Conservation (phyloP, 148 eudicot species). For the Chenopodium quinoa region DNA sequence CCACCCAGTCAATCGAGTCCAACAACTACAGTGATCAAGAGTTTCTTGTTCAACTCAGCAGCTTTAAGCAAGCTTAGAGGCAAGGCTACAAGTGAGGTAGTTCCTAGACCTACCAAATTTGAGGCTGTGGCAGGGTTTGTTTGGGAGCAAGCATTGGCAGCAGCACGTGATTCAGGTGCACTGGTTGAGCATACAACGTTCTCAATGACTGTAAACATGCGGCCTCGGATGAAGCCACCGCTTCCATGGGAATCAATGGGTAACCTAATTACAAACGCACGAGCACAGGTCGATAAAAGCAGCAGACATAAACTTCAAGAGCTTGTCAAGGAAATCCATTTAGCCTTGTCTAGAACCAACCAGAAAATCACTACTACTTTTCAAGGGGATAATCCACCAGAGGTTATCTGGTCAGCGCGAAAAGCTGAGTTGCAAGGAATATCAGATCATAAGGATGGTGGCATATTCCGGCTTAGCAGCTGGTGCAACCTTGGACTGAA, state of each 20-base stretch:
- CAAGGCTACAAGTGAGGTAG: neutral
- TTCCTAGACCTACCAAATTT: neutral
- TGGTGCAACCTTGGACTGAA: slow-evolving; percentile 22
- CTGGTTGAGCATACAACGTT: neutral
- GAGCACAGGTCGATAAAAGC: neutral
- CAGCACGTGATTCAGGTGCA: neutral
- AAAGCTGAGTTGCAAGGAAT: slow-evolving; percentile 5
- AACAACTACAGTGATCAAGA: neutral
- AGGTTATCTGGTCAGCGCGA: neutral
- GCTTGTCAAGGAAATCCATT: slow-evolving; percentile 14
- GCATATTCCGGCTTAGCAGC: slow-evolving; percentile 1
- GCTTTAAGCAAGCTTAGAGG: neutral
- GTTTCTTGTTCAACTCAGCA: neutral
- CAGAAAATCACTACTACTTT: neutral
- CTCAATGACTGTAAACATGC: slow-evolving; percentile 12
- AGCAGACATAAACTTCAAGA: neutral
- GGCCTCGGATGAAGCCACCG: neutral
- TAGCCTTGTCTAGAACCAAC: neutral
- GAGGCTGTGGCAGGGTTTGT: neutral
- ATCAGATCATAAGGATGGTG: slow-evolving; percentile 1
- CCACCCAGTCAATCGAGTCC: neutral
- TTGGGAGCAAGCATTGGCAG: neutral
- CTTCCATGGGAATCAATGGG: slow-evolving; percentile 15
- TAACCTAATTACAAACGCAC: neutral
- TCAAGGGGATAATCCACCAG: slow-evolving; percentile 10